These are phyloP conservation scores for Myxozyma neotropica DNA, from an alignment of 805 yeast species.

Conservation along the genomic window DNA sequence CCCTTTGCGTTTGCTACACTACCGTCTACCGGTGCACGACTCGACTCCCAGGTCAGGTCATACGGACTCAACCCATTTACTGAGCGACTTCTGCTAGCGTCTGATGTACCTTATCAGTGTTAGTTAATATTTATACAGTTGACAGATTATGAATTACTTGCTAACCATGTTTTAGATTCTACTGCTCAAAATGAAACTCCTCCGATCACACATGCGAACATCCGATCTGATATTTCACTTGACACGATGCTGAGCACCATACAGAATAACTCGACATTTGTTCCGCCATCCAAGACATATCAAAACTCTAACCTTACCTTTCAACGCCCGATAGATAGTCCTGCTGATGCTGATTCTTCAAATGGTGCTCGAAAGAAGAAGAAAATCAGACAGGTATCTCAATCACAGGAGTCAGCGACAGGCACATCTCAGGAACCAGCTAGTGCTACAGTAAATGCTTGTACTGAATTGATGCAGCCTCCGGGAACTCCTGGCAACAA, in stretches of 20 bases:
- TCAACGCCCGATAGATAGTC: neutral
- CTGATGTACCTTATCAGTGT: constrained; percentile 25
- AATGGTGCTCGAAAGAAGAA: neutral
- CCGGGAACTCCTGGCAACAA: neutral
- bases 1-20: constrained; percentile 16
- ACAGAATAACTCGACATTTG: neutral
- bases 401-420: neutral
- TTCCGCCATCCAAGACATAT: neutral
- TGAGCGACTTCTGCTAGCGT: constrained; percentile 10
- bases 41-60: neutral
- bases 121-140: neutral
- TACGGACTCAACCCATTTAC: constrained; percentile 18
- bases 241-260: constrained; percentile 9
- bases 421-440: neutral
- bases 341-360: neutral
- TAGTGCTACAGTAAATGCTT: neutral
- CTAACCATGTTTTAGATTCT: neutral
- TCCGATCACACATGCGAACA: neutral
- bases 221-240: constrained; percentile 3
- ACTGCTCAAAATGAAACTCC: neutral
- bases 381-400: neutral
- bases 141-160: neutral
- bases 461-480: neutral
- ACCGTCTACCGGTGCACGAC: constrained; percentile 5
- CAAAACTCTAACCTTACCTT: neutral